Percentiles rank a stretch among this genome's conserved stretches.
phyloP scores from a whole-genome alignment of 805 yeast genomes.

The Candida hispaniensis region DNA sequence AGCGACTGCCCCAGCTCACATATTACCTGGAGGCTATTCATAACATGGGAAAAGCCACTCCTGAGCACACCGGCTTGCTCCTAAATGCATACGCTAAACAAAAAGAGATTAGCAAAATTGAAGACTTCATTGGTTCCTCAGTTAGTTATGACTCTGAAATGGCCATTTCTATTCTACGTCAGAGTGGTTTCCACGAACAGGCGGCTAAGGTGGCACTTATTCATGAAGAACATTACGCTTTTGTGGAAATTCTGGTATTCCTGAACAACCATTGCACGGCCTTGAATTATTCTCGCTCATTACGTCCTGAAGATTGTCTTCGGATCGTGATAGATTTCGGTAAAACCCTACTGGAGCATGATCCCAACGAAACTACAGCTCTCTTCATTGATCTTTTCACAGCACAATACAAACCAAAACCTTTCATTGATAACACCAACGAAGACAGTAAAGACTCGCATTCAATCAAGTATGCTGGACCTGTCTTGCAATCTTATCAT shows the following conservation, averaged over 20 bases:
- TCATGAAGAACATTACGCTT: constrained; percentile 60
- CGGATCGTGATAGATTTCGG: constrained; percentile 60
- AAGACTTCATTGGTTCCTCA: constrained; percentile 38
- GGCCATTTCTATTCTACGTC: constrained; percentile 59
- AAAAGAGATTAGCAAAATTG: constrained; percentile 48
- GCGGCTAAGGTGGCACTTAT: constrained; percentile 62
- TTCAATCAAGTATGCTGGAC: constrained; percentile 20
- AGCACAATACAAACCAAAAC: constrained; percentile 54
- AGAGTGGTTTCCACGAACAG: constrained; percentile 52
- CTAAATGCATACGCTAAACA: constrained; percentile 72
- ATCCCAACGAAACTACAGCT: constrained; percentile 75
- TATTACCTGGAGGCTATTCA: constrained; percentile 53
- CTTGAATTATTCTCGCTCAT: constrained; percentile 52
- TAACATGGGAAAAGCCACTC: constrained; percentile 44
- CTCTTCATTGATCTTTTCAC: constrained; percentile 80
- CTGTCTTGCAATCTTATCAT: constrained; percentile 42
- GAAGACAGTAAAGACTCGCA: constrained; percentile 16
- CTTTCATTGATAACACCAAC: constrained; percentile 16
- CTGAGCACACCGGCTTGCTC: constrained; percentile 72
- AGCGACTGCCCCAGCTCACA: constrained; percentile 54
- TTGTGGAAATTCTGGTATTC: constrained; percentile 68
- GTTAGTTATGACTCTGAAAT: constrained; percentile 45
- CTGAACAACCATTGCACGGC: constrained; percentile 50
- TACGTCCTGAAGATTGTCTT: constrained; percentile 66
- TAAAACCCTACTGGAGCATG: constrained; percentile 47